These are phyloP conservation scores for Solanum verrucosum DNA, from an alignment of 257 asterid genomes.

Conservation along the genomic window DNA sequence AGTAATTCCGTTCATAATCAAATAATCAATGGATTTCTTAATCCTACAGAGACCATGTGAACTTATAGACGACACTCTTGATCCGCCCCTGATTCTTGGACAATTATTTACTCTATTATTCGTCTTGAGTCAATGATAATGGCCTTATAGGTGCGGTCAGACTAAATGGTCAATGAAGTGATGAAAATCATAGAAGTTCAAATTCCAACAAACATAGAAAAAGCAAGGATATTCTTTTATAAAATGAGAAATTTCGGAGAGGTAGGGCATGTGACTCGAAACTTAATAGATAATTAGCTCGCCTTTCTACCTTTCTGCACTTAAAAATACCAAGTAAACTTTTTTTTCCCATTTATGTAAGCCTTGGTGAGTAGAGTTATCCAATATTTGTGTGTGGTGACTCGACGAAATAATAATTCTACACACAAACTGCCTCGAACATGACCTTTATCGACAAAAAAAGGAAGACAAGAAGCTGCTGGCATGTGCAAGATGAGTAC, in stretches of 20 bases:
- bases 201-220: not conserved
- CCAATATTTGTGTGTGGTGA: not conserved
- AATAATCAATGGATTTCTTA: not conserved
- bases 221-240: not conserved
- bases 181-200: not conserved
- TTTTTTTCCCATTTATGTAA: not conserved
- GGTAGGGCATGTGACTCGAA: not conserved
- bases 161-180: not conserved
- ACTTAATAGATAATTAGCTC: not conserved
- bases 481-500: conserved; percentile 1
- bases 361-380: not conserved
- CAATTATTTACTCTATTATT: not conserved
- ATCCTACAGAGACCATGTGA: not conserved
- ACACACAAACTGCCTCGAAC: not conserved
- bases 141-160: not conserved
- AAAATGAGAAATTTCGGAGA: not conserved
- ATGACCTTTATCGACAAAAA: not conserved
- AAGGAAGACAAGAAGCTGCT: not conserved
- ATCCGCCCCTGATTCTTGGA: not conserved
- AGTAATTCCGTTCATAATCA: not conserved
- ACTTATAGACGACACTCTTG: not conserved
- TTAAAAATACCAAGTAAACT: not conserved
- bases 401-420: not conserved
- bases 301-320: not conserved
- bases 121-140: not conserved